Base-by-base conservation (phyloP, 2,329 filamentous ascomycete species). In the Fusarium nygamai region DNA sequence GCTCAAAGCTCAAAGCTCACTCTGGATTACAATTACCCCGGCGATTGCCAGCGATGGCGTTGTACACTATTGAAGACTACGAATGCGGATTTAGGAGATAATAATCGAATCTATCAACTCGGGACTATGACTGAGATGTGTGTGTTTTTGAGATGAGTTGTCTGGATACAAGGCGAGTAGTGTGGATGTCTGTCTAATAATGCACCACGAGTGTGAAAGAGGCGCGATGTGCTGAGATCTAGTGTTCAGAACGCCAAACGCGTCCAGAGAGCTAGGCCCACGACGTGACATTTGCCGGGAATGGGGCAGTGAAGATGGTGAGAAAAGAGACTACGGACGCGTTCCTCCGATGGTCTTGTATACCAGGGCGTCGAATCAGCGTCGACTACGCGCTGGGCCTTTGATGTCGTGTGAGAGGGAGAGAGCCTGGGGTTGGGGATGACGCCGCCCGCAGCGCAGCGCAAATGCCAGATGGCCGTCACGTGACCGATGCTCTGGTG, bases 401-500 rank as follows among this genome's bases (percentile, higher is more conserved):
- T 53, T 67, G 41, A 54, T 70, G 72, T 72, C 57, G 53, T 64
- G 71, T 71, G 71, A 68, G 65, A 68, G 59, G 36, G 22, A 47
- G 38, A 43, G 47, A 70, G 70, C 68, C 70, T 68, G 62, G 67
- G 64, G 65, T 69, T 63, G 64, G 64, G 63, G 73, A 76, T 78
- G 77, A 78, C 75, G 77, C 76, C 70, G 74, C 68, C 67, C 64
- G 63, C 33, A 53, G 17, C 31, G 31, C 63, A 51, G 12, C 31
- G 50, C 61, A 53, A 64, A 66, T 61, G 69, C 46, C 65, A 69
- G 69, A 72, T 73, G 66, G n/a, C 3, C 57, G 59, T 83, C 81
- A 83, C 81, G 81, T 83, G 81, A 83, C 57, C 27, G 2, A 16
- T 6, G 22, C 73, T 67, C 73, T 69, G 75, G 81, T 83, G 81